phyloP scores from a whole-genome alignment of 768 basidiomycete species.

The Macrolepiota fuliginosa region DNA sequence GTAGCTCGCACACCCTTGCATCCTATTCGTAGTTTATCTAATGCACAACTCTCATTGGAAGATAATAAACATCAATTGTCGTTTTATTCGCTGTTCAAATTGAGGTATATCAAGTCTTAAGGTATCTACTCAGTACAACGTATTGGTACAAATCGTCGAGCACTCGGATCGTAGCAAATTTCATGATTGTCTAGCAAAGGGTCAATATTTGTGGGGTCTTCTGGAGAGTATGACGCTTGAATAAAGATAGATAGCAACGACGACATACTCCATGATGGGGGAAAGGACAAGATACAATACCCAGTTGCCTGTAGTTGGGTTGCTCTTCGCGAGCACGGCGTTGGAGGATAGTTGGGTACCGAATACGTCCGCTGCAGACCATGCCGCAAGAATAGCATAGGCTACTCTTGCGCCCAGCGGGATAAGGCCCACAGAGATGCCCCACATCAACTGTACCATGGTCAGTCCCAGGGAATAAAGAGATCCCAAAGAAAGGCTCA shows the following conservation, averaged over 20 bases:
- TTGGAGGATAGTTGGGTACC: slow-evolving; percentile 36
- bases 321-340: slow-evolving; percentile 49
- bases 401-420: slow-evolving; percentile 55
- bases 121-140: slow-evolving; percentile 6
- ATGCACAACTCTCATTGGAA: not conserved
- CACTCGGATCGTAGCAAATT: slow-evolving; percentile 4
- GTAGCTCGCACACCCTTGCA: slow-evolving; percentile 51
- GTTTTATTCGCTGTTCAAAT: not conserved
- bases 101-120: not conserved
- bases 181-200: not conserved
- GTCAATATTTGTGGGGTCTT: slow-evolving; percentile 20
- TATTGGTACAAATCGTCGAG: not conserved
- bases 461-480: not conserved
- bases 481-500: slow-evolving; percentile 21
- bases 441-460: slow-evolving; percentile 49
- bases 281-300: slow-evolving; percentile 56
- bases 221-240: slow-evolving; percentile 42
- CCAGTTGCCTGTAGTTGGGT: slow-evolving; percentile 57
- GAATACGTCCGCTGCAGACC: slow-evolving; percentile 48
- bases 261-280: slow-evolving; percentile 57
- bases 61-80: not conserved
- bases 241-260: slow-evolving; percentile 45
- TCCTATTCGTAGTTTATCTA: not conserved
- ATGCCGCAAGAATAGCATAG: slow-evolving; percentile 60
- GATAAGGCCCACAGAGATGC: slow-evolving; percentile 53